Evolutionary conservation across 2,329 filamentous ascomycete genomes (phyloP), one percentile per base, ranked within the genome.

Genomic region (Aspergillus calidoustus): DNA sequence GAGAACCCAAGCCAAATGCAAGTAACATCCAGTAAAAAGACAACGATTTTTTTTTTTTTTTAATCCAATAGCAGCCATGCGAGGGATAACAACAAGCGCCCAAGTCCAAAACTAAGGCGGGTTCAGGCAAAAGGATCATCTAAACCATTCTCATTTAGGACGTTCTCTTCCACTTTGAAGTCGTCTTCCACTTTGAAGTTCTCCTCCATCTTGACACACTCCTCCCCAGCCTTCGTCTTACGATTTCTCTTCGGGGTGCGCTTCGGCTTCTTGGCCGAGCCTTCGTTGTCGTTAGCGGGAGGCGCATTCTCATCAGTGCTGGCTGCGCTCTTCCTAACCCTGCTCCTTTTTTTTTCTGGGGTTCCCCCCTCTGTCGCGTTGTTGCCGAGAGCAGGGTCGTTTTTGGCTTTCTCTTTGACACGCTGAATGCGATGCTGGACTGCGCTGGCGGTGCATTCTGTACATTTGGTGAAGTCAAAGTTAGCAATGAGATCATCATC

Each of bases 371-470:
- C 28, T 7, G 30, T 23, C 2, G 28, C 53, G 1, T 43, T 38
- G 4, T 41, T 48, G 11, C 7, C 41, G 23, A 43, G 19, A n/a
- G 38, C 25, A 3, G 54, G 3, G 8, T 5, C 41, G 11, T n/a
- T 13, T 9, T 54, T 62, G 34, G 61, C 62, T 41, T 64, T 65
- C 1, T 66, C 65, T 28, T 64, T 64, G 0, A 73, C 47, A 5
- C 65, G 66, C n/a, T 60, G 55, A 11, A 74, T 61, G 13, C 71
- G 63, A 49, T 69, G 70, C 53, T 70, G 64, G 6, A 72, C 46
- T 0, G 71, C 70, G 9, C 61, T 66, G 19, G 59, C 30, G 11
- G 67, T 72, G 48, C 70, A 71, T 0, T 63, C 72, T 74, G 28
- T 17, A 8, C 64, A 41, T 17, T 25, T 17, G 22, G 23, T 47